Base-by-base conservation (phyloP, 108 stramenopile species). In the Mediolabrus comicus region DNA sequence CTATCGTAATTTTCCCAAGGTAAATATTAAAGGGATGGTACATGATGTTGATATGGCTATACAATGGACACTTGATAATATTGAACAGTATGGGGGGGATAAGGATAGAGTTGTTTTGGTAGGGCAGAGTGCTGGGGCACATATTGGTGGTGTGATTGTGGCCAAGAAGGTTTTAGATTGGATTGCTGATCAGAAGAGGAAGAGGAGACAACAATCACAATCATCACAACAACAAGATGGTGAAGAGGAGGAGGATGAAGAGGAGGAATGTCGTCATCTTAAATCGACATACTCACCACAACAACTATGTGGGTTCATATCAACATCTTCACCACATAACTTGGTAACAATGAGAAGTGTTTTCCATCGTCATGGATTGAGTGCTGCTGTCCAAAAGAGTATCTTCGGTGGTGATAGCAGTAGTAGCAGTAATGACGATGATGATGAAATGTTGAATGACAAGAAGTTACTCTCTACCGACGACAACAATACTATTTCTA, bases 41-140 rank as follows among this genome's bases (percentile, higher is more conserved):
- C 33, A 72, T 14, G 92, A 92, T 69, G 82, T 86, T 0, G 79
- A 87, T 36, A 27, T 25, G 34, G 76, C 87, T n/a, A 41, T 89
- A 22, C 56, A 84, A 19, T 92, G 92, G 92, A 74, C 74, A 11
- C 31, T 82, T 3, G 30, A 77, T 3, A 61, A 92, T 60, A 59
- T 74, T 31, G 70, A 66, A 13, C 46, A 68, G 8, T 83, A 69
- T 78, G 92, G 92, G 12, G 92, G 92, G 19, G 89, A 92, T 78
- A 74, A 53, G 19, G 7, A 58, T 11, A 62, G 71, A 28, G 55
- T 91, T 8, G 71, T 87, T 0, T 13, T 91, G 16, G 83, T 86
- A 16, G 90, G 90, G 2, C 90, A 91, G 62, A 72, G 69, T 60
- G 90, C 90, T 12, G 90, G 90, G 2, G 90, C 86, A 1, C 90